These are phyloP conservation scores for Magnusiomyces fungicola DNA, from an alignment of 1,139 yeast genomes.

Conservation along the genomic window DNA sequence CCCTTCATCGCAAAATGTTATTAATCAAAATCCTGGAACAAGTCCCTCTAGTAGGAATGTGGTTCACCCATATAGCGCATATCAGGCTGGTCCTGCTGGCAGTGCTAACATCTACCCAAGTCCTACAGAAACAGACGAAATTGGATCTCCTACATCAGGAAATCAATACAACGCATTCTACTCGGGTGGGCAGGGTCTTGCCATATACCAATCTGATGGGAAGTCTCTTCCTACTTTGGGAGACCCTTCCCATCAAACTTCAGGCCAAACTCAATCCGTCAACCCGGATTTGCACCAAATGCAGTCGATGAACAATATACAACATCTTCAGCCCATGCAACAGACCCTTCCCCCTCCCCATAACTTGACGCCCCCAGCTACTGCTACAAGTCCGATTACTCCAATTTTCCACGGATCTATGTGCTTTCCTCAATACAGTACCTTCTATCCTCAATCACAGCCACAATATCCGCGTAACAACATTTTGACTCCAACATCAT, in stretches of 20 bases:
- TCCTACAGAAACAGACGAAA: neutral
- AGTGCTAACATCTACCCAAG: neutral
- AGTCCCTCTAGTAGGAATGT: neutral
- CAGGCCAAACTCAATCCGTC: no score
- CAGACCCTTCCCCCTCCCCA: neutral
- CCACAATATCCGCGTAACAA: no score
- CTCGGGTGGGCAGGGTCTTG: neutral
- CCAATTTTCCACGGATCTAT: no score
- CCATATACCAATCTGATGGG: neutral
- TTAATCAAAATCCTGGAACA: no score
- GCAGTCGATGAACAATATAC: neutral
- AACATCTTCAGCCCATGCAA: neutral
- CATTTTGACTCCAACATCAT: no score
- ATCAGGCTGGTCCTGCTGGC: constrained; percentile 1
- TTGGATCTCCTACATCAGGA: neutral
- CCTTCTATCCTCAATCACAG: no score
- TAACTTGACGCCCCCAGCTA: neutral
- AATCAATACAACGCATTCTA: neutral
- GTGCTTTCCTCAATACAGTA: no score
- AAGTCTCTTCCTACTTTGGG: neutral
- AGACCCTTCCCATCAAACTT: no score
- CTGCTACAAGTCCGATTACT: neutral
- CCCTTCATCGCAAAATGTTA: no score
- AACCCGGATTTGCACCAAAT: neutral
- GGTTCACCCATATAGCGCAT: neutral